A percentile compares a stretch with the other conserved stretches of the same genome.
phyloP scores from a whole-genome alignment of 768 basidiomycete genomes.

The Scleroderma citrinum region DNA sequence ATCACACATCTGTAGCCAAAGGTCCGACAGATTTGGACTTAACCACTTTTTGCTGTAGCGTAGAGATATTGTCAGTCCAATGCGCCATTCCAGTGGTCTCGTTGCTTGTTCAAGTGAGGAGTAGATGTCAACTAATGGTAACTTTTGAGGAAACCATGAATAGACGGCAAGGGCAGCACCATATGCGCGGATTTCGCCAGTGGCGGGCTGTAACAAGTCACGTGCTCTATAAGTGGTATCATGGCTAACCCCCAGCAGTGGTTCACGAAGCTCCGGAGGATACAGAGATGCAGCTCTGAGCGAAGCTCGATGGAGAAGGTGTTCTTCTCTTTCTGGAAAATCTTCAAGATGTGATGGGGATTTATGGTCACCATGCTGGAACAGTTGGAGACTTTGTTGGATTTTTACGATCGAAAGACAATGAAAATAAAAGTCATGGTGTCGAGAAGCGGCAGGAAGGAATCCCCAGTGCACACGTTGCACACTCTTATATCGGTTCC shows the following conservation, averaged over 20 bases:
- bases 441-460: no score
- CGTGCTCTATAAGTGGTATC: conserved; percentile 3
- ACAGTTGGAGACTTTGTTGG: no score
- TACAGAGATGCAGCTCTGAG: conserved; percentile 10
- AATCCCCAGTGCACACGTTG: no score
- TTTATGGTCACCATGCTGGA: background rate
- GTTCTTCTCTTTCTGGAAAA: conserved; percentile 7
- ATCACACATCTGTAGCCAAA: conserved; percentile 27
- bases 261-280: conserved; percentile 1
- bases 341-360: conserved; percentile 4
- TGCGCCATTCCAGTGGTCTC: background rate
- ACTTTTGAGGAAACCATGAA: background rate
- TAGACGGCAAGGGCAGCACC: conserved; percentile 8
- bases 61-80: conserved; percentile 3
- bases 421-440: no score
- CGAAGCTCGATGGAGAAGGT: conserved; percentile 12
- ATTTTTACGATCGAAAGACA: no score
- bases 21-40: conserved; percentile 7
- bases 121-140: background rate
- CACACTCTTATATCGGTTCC: no score
- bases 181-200: conserved; percentile 14
- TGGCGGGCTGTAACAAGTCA: background rate
- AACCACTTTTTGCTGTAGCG: conserved; percentile 28
- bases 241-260: background rate
- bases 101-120: background rate